A percentile compares a stretch with the other conserved stretches of the same genome.
Conservation (phyloP, 768 basidiomycete genomes). For the Hypsizygus marmoreus region DNA sequence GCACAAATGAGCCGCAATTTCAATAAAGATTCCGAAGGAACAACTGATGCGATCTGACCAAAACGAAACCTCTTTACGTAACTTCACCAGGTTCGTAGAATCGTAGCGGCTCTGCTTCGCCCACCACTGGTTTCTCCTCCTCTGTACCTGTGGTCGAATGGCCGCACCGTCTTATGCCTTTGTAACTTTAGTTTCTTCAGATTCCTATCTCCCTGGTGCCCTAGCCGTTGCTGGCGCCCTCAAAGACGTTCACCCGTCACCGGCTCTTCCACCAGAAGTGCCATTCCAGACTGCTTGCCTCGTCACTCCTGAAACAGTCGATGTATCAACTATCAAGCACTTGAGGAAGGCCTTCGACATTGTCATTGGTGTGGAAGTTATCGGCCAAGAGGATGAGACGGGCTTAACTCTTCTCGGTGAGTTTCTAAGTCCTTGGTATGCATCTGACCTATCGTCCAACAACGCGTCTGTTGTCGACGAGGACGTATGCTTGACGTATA, state of each 20-base stretch:
- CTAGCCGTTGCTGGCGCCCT: slow-evolving; percentile 86
- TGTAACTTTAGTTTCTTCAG: slow-evolving; percentile 90
- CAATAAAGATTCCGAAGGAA: too few species aligned
- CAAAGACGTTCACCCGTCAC: slow-evolving; percentile 70
- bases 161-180: slow-evolving; percentile 76
- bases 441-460: background rate
- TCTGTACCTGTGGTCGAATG: slow-evolving; percentile 45
- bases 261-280: slow-evolving; percentile 58
- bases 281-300: slow-evolving; percentile 85
- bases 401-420: slow-evolving; percentile 84
- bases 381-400: slow-evolving; percentile 65
- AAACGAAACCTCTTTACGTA: slow-evolving; percentile 3
- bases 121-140: slow-evolving; percentile 21
- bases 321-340: slow-evolving; percentile 76
- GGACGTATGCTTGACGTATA: background rate
- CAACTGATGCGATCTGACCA: too few species aligned
- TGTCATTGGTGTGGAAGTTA: slow-evolving; percentile 91
- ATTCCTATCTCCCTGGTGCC: slow-evolving; percentile 91
- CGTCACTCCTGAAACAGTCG: slow-evolving; percentile 92
- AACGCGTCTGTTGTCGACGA: slow-evolving; percentile 10
- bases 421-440: slow-evolving; percentile 26
- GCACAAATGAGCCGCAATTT: too few species aligned
- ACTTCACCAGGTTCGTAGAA: slow-evolving; percentile 5
- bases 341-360: slow-evolving; percentile 79
- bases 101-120: slow-evolving; percentile 9